Percentiles rank a stretch among this genome's conserved stretches.
These are phyloP conservation scores for Bolboschoenoplectus hybrid DNA, from an alignment of 202 grass and related monocot species.

Conservation along the genomic window DNA sequence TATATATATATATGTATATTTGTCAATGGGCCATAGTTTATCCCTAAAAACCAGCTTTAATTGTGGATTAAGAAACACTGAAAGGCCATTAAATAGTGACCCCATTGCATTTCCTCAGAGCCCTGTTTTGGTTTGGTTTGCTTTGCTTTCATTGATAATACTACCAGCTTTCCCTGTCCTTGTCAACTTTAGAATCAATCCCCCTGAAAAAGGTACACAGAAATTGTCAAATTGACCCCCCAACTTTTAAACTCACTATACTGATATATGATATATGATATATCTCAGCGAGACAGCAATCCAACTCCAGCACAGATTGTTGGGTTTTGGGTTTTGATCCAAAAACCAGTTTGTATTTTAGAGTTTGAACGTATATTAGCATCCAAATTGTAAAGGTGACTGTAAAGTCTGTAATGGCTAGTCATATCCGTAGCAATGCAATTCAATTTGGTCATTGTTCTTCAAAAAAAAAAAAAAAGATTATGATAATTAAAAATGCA, in stretches of 20 bases:
- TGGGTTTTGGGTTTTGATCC: neutral
- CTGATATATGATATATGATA: neutral
- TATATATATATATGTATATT: neutral
- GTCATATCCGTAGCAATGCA: neutral
- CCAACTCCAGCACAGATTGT: neutral
- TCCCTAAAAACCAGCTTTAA: conserved; percentile 20
- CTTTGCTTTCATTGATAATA: neutral
- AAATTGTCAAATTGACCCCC: neutral
- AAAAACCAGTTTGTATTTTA: neutral
- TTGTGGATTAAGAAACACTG: conserved; percentile 5
- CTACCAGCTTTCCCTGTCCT: conserved; percentile 7
- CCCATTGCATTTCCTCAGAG: conserved; percentile 19
- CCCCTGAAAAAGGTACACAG: conserved; percentile 20
- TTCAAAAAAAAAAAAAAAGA: neutral
- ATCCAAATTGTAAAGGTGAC: neutral
- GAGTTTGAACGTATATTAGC: no score
- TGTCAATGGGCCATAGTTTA: conserved; percentile 19
- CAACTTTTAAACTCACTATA: conserved; percentile 1
- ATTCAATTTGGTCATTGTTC: neutral
- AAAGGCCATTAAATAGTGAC: conserved; percentile 14
- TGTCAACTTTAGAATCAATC: conserved; percentile 33
- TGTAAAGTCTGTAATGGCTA: neutral
- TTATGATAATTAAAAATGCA: neutral
- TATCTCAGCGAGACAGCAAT: neutral
- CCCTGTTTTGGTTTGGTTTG: neutral